phyloP scores from a whole-genome alignment of 768 basidiomycete species.

The Rhodotorula paludigena region DNA sequence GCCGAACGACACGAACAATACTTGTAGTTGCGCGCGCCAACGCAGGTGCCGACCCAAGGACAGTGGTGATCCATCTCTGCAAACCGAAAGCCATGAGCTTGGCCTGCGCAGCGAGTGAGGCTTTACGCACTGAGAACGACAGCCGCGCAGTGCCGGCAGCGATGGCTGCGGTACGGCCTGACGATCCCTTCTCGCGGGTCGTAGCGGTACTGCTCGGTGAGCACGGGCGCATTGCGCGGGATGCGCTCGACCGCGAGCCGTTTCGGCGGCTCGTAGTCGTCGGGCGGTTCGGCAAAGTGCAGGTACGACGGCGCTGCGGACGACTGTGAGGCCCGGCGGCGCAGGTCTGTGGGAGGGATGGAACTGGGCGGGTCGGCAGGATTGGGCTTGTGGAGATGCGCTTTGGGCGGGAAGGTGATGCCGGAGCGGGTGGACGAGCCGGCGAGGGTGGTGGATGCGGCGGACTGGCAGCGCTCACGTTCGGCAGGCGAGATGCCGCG shows the following conservation, averaged over 20 bases:
- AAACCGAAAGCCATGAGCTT: background rate
- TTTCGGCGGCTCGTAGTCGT: conserved; percentile 17
- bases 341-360: background rate
- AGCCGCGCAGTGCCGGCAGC: conserved; percentile 33
- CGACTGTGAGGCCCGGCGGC: background rate
- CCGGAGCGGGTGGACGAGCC: background rate
- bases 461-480: background rate
- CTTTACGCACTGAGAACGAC: conserved; percentile 27
- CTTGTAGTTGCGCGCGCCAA: conserved; percentile 40
- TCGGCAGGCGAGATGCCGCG: background rate
- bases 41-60: conserved; percentile 32
- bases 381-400: conserved; percentile 1
- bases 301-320: conserved; percentile 16
- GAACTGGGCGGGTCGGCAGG: background rate
- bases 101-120: background rate
- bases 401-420: background rate
- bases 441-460: background rate
- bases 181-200: conserved; percentile 29
- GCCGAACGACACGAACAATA: conserved; percentile 18
- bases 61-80: conserved; percentile 39
- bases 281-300: conserved; percentile 31
- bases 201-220: conserved; percentile 33
- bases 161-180: conserved; percentile 32
- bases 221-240: conserved; percentile 19
- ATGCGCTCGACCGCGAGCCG: conserved; percentile 18